phyloP scores from a whole-genome alignment of 768 basidiomycete species.

The Boletellus ananas region DNA sequence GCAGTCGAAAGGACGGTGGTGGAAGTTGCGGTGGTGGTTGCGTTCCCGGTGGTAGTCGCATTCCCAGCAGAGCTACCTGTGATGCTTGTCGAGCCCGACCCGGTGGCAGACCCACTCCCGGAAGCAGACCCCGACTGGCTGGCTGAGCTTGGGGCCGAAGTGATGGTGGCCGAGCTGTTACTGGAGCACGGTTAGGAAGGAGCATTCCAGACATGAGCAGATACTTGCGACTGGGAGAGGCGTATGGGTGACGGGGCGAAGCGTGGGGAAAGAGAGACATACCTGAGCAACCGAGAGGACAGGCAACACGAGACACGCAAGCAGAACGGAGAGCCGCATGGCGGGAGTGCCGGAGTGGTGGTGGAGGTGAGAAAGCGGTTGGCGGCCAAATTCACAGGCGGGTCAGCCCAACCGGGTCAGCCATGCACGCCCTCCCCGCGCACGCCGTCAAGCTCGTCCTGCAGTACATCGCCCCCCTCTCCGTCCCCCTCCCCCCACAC shows the following conservation, averaged over 20 bases:
- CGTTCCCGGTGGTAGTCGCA: conserved; percentile 29
- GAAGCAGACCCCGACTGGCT: conserved; percentile 20
- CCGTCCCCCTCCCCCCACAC: conserved; percentile 52
- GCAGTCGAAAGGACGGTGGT: conserved; percentile 48
- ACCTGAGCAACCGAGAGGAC: conserved; percentile 33
- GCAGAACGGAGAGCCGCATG: conserved; percentile 32
- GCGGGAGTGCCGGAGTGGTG: not conserved
- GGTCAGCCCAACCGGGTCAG: conserved; percentile 2
- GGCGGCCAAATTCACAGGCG: conserved; percentile 7
- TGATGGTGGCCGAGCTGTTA: conserved; percentile 41
- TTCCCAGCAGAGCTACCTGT: conserved; percentile 24
- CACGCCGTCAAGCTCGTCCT: conserved; percentile 47
- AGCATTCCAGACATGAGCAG: conserved; percentile 25
- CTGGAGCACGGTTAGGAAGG: conserved; percentile 39
- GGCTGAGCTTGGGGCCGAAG: conserved; percentile 42
- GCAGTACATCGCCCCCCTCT: conserved; percentile 53
- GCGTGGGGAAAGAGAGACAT: not conserved
- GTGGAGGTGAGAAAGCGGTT: conserved; percentile 4
- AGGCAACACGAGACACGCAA: conserved; percentile 29
- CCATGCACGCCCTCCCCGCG: conserved; percentile 35
- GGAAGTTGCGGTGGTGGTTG: conserved; percentile 26
- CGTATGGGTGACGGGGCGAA: not conserved
- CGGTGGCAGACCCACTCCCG: conserved; percentile 16
- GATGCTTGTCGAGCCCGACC: conserved; percentile 19
- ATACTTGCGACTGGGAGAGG: conserved; percentile 35